Conservation (phyloP, 805 yeast species). For the Saturnispora silvae region DNA sequence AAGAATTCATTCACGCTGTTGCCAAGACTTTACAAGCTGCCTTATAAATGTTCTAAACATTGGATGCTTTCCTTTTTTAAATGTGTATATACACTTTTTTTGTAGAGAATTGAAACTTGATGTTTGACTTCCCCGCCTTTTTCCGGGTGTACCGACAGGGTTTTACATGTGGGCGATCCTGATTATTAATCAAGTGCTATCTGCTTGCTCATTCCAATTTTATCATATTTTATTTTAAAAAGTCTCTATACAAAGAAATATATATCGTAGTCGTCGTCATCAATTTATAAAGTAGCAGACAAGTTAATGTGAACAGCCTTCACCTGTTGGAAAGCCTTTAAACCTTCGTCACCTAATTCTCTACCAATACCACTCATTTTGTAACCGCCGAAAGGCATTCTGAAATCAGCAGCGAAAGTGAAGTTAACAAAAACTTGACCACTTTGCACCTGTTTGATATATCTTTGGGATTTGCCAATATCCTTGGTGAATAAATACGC, state of each 20-base stretch:
- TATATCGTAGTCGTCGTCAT: too few species aligned
- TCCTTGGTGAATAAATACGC: conserved; percentile 82
- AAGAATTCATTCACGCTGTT: conserved; percentile 81
- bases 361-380: conserved; percentile 89
- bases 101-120: too few species aligned
- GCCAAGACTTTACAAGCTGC: conserved; percentile 43
- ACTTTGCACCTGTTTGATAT: conserved; percentile 63
- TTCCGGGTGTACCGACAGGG: too few species aligned
- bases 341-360: conserved; percentile 83
- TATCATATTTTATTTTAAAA: too few species aligned
- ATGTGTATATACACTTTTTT: too few species aligned
- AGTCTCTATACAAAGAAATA: too few species aligned
- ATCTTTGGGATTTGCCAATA: conserved; percentile 64
- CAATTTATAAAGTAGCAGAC: conserved; percentile 19
- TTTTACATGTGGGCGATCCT: too few species aligned
- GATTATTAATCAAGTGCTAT: too few species aligned
- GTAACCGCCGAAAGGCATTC: conserved; percentile 89
- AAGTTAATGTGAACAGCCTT: conserved; percentile 65
- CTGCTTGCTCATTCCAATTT: too few species aligned
- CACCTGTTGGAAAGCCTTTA: conserved; percentile 74
- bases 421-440: conserved; percentile 93
- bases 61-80: background rate
- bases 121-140: too few species aligned
- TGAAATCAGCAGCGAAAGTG: conserved; percentile 77
- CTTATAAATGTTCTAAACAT: conserved; percentile 12